A percentile compares a stretch with the other conserved stretches of the same genome.
These are phyloP conservation scores for Nicotiana noctiflora DNA, from an alignment of 257 asterid genomes.

Conservation along the genomic window DNA sequence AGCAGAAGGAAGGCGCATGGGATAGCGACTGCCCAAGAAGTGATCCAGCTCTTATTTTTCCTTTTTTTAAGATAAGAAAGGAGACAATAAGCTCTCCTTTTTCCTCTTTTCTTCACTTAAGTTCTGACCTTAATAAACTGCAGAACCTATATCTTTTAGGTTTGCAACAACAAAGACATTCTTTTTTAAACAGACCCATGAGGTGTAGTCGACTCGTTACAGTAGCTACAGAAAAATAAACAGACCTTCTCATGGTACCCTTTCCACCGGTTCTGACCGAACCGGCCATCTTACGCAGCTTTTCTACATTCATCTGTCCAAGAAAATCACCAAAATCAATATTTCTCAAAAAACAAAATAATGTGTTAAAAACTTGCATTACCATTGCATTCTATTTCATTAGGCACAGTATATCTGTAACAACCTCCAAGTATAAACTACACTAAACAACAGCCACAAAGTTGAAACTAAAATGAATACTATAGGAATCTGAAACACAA, in stretches of 20 bases:
- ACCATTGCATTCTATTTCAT: background rate
- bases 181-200: background rate
- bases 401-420: background rate
- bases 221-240: background rate
- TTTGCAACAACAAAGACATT: background rate
- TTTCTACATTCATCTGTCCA: constrained; percentile 69
- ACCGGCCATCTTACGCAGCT: constrained; percentile 73
- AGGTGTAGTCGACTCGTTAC: background rate
- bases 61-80: too few species aligned
- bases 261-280: constrained; percentile 75
- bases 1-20: too few species aligned
- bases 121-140: background rate
- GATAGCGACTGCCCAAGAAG: too few species aligned
- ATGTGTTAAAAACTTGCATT: background rate
- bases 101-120: background rate
- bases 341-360: background rate
- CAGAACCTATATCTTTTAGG: background rate
- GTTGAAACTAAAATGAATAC: background rate
- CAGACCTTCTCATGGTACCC: constrained; percentile 71
- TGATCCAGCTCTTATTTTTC: too few species aligned
- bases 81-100: too few species aligned
- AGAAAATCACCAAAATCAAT: background rate
- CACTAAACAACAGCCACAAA: background rate
- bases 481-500: background rate
- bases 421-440: background rate